A percentile compares a stretch with the other conserved stretches of the same genome.
Conservation (phyloP, 1,284 basidiomycete species). For the Leccinum pachyderme region DNA sequence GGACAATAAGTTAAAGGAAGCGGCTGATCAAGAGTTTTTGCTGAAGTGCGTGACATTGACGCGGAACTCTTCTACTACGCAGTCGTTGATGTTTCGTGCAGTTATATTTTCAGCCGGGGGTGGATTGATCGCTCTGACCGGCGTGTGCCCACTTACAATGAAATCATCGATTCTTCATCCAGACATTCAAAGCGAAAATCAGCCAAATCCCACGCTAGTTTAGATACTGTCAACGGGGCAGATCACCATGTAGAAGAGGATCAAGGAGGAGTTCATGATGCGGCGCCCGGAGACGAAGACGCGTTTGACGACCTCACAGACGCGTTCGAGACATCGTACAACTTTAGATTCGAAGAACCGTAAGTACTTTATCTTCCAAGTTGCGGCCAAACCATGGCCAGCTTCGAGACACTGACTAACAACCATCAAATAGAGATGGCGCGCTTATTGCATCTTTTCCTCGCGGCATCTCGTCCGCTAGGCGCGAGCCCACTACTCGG, state of each 20-base stretch:
- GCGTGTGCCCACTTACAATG: slow-evolving; percentile 80
- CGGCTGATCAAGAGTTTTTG: slow-evolving; percentile 82
- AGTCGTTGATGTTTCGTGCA: slow-evolving; percentile 32
- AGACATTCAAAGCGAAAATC: slow-evolving; percentile 28
- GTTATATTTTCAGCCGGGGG: slow-evolving; percentile 92
- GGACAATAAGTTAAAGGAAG: slow-evolving; percentile 47
- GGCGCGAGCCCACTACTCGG: slow-evolving; percentile 75
- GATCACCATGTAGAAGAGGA: slow-evolving; percentile 29
- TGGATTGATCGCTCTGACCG: slow-evolving; percentile 83
- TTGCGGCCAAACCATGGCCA: background rate
- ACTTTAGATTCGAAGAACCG: slow-evolving; percentile 94
- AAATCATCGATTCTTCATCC: slow-evolving; percentile 53
- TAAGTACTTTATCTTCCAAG: slow-evolving; percentile 40
- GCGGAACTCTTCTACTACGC: background rate
- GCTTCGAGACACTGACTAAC: slow-evolving; percentile 2
- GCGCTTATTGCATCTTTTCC: slow-evolving; percentile 78
- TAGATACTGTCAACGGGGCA: slow-evolving; percentile 21
- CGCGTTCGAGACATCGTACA: slow-evolving; percentile 82
- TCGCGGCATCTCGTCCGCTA: slow-evolving; percentile 70
- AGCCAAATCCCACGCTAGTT: slow-evolving; percentile 27
- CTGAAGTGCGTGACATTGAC: slow-evolving; percentile 65
- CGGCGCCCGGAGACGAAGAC: slow-evolving; percentile 42
- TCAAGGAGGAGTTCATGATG: slow-evolving; percentile 31
- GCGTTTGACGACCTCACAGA: slow-evolving; percentile 75
- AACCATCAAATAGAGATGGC: slow-evolving; percentile 52